These are phyloP conservation scores for Colletotrichum karsti DNA, from an alignment of 2,329 filamentous ascomycete genomes.

Conservation along the genomic window DNA sequence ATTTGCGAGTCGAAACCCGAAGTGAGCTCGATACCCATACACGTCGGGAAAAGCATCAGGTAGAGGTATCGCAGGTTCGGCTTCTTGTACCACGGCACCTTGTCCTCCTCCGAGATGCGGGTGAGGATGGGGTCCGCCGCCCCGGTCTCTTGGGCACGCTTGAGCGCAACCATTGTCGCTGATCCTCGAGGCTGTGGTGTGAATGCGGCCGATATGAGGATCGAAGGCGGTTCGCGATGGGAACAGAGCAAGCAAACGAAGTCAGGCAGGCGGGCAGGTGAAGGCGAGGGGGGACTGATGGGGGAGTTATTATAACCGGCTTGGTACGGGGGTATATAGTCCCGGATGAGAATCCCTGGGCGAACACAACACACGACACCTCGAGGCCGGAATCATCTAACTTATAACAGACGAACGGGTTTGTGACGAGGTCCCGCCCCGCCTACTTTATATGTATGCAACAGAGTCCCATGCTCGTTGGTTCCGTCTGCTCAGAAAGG, in stretches of 20 bases:
- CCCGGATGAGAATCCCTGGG: neutral
- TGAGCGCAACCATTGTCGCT: conserved; percentile 22
- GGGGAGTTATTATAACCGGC: neutral
- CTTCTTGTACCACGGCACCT: conserved; percentile 64
- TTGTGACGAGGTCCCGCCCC: neutral
- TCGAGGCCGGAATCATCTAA: neutral
- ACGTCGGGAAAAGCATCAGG: conserved; percentile 65
- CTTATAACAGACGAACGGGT: neutral
- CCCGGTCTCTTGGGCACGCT: conserved; percentile 24
- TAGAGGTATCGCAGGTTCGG: conserved; percentile 66
- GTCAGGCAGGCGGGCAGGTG: too few relatives aligned
- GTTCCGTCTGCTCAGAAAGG: neutral
- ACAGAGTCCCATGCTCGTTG: neutral
- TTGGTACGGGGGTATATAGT: conserved; percentile 7
- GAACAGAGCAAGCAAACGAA: too few relatives aligned
- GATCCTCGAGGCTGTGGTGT: neutral
- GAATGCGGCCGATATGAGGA: neutral
- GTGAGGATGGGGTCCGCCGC: conserved; percentile 40
- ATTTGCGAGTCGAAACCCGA: conserved; percentile 55
- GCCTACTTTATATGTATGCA: conserved; percentile 12
- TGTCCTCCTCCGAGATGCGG: conserved; percentile 44
- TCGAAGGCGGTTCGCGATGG: neutral
- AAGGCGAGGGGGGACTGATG: neutral
- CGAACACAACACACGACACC: neutral
- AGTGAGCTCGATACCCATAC: conserved; percentile 67